phyloP scores from a whole-genome alignment of 2,329 filamentous ascomycete species.

The Amylocarpus encephaloides region DNA sequence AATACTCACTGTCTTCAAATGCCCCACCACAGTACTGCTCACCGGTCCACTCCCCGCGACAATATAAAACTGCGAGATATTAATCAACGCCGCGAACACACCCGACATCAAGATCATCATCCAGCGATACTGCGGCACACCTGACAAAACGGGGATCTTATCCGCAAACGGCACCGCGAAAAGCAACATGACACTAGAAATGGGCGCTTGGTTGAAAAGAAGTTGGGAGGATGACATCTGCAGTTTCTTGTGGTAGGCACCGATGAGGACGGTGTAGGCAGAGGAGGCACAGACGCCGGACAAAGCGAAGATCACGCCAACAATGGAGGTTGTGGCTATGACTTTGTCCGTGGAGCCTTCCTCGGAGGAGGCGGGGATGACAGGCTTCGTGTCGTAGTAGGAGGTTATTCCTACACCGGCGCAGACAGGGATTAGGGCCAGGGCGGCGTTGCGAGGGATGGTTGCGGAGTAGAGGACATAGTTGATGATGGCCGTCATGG shows the following conservation, averaged over 20 bases:
- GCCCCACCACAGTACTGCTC: constrained; percentile 37
- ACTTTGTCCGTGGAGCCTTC: neutral
- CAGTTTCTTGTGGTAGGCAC: constrained; percentile 38
- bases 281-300: constrained; percentile 47
- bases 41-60: constrained; percentile 33
- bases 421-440: constrained; percentile 33
- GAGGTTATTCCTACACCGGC: constrained; percentile 40
- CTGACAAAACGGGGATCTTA: constrained; percentile 30
- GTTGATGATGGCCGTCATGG: constrained; percentile 28
- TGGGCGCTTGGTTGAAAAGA: constrained; percentile 39
- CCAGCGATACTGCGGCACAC: constrained; percentile 32
- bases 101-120: constrained; percentile 36
- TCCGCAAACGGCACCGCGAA: constrained; percentile 39
- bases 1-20: constrained; percentile 34
- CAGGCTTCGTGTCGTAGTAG: constrained; percentile 37
- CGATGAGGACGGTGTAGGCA: constrained; percentile 31
- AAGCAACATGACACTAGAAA: constrained; percentile 37
- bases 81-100: constrained; percentile 34
- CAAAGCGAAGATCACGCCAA: constrained; percentile 58
- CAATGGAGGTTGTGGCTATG: constrained; percentile 39
- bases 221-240: constrained; percentile 39
- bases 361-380: constrained; percentile 37
- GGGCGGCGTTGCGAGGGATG: constrained; percentile 22
- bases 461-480: constrained; percentile 24
- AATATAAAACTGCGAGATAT: constrained; percentile 31